phyloP scores from a whole-genome alignment of 2,329 filamentous ascomycete species.

The Zalaria sp. region DNA sequence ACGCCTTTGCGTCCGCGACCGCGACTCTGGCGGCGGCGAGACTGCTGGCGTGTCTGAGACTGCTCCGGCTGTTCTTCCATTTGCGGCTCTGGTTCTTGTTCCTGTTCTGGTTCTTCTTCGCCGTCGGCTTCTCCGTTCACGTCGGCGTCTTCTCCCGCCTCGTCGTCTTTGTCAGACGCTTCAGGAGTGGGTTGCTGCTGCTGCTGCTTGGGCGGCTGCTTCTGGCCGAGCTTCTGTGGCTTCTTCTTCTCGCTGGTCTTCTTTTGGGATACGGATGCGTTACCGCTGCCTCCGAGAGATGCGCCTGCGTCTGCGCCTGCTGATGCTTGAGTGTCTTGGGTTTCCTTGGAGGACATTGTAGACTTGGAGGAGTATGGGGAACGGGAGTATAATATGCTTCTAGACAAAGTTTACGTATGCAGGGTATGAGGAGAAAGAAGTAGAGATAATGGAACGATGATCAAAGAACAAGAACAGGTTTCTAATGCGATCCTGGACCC shows the following conservation, averaged over 20 bases:
- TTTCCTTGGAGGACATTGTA: slow-evolving; percentile 11
- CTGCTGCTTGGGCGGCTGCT: slow-evolving; percentile 25
- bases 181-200: slow-evolving; percentile 34
- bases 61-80: slow-evolving; percentile 10
- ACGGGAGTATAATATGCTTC: not conserved
- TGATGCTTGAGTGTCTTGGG: slow-evolving; percentile 6
- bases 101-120: slow-evolving; percentile 19
- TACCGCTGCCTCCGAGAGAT: slow-evolving; percentile 4
- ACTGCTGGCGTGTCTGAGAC: slow-evolving; percentile 25
- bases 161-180: slow-evolving; percentile 28
- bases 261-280: slow-evolving; percentile 3
- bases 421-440: not conserved
- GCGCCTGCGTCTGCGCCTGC: slow-evolving; percentile 7
- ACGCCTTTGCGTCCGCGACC: slow-evolving; percentile 29
- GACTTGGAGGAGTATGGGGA: slow-evolving; percentile 9
- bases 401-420: not conserved
- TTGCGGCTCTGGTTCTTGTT: slow-evolving; percentile 30
- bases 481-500: not conserved
- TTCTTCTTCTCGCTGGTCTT: slow-evolving; percentile 23
- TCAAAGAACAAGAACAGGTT: not conserved
- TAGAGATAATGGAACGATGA: not conserved
- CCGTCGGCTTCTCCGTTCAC: slow-evolving; percentile 26
- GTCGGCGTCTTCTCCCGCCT: slow-evolving; percentile 22
- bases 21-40: slow-evolving; percentile 34
- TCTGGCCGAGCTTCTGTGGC: slow-evolving; percentile 35